Evolutionary conservation across 306 rosid species (phyloP).

Genomic region (Hippophae tibetana): DNA sequence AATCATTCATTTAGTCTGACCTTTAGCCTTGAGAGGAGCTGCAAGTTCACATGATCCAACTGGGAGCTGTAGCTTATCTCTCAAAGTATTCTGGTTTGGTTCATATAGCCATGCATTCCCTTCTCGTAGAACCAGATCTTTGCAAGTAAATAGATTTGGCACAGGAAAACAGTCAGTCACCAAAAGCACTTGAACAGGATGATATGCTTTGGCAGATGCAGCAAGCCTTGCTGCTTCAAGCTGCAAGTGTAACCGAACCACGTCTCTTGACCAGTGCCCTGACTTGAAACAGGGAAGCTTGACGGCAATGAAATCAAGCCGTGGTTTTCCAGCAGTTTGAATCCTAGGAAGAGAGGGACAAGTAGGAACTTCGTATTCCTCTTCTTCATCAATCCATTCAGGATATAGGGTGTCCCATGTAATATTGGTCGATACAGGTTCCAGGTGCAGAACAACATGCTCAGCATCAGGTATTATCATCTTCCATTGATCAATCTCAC

Average conservation of each 20-base stretch:
- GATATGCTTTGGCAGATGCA: conserved; percentile 56
- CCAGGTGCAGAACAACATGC: conserved; percentile 45
- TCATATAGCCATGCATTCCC: conserved; percentile 72
- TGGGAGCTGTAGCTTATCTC: conserved; percentile 65
- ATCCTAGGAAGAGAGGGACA: conserved; percentile 67
- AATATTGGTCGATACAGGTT: conserved; percentile 37
- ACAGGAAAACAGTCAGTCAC: conserved; percentile 65
- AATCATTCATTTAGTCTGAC: conserved; percentile 24
- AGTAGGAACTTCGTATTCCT: conserved; percentile 72
- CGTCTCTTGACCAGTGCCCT: conserved; percentile 76
- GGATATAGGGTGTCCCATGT: conserved; percentile 76
- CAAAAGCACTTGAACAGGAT: conserved; percentile 54
- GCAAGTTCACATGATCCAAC: conserved; percentile 79
- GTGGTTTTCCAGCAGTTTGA: conserved; percentile 50
- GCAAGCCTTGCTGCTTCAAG: conserved; percentile 84
- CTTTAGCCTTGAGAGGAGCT: conserved; percentile 75
- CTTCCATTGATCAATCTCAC: conserved; percentile 65
- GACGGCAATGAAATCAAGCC: conserved; percentile 70
- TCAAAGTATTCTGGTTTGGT: conserved; percentile 47
- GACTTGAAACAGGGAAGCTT: conserved; percentile 78
- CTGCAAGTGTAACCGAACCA: conserved; percentile 81
- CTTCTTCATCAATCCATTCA: conserved; percentile 96
- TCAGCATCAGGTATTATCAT: conserved; percentile 57
- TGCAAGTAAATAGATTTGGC: conserved; percentile 67
- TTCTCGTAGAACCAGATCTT: conserved; percentile 50